These are phyloP conservation scores for Lanmaoa pseudosensibilis DNA, from an alignment of 768 basidiomycete species.

Conservation along the genomic window DNA sequence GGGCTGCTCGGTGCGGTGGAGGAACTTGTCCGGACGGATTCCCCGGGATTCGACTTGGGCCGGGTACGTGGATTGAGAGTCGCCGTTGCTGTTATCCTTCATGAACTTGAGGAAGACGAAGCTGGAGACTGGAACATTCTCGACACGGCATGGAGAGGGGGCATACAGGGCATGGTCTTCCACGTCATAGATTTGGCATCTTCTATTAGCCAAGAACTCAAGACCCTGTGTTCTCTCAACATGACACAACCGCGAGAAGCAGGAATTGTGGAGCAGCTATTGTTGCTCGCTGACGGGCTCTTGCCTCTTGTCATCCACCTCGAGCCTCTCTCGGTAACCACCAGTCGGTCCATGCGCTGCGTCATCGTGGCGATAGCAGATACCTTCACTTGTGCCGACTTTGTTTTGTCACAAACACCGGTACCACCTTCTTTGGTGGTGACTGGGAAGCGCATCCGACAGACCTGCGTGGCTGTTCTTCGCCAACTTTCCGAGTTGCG, in stretches of 20 bases:
- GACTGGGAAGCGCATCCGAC: slow-evolving; percentile 42
- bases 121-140: slow-evolving; percentile 56
- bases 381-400: slow-evolving; percentile 54
- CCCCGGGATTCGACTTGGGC: slow-evolving; percentile 41
- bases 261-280: slow-evolving; percentile 51
- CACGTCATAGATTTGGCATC: slow-evolving; percentile 54
- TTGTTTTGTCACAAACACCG: slow-evolving; percentile 43
- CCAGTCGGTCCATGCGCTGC: slow-evolving; percentile 48
- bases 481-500: slow-evolving; percentile 36
- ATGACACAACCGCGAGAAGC: slow-evolving; percentile 38
- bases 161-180: slow-evolving; percentile 54
- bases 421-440: slow-evolving; percentile 20
- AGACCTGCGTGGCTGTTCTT: slow-evolving; percentile 53
- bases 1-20: slow-evolving; percentile 64
- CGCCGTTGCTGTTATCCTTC: slow-evolving; percentile 55
- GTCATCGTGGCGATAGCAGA: slow-evolving; percentile 49
- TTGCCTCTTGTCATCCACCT: slow-evolving; percentile 52
- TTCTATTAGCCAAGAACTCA: slow-evolving; percentile 53
- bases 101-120: slow-evolving; percentile 50
- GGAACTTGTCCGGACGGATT: slow-evolving; percentile 43
- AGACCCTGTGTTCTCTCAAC: slow-evolving; percentile 48
- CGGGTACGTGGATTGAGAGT: slow-evolving; percentile 62
- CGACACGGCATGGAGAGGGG: slow-evolving; percentile 60
- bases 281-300: slow-evolving; percentile 54
- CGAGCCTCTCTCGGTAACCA: slow-evolving; percentile 46